phyloP scores from a whole-genome alignment of 768 basidiomycete genomes.

The Galerina marginata region DNA sequence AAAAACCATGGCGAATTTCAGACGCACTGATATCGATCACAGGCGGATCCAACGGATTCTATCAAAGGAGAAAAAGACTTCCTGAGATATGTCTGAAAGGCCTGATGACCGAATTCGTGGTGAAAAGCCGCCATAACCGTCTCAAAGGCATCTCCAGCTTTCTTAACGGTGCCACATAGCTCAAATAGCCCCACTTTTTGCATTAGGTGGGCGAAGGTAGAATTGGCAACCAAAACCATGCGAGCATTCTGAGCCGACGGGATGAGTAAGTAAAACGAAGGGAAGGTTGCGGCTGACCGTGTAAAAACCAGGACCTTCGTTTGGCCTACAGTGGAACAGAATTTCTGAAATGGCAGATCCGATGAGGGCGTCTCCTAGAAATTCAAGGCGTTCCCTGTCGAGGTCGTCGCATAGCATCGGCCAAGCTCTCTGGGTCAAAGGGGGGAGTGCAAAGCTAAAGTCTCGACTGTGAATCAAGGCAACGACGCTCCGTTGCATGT shows the following conservation, averaged over 20 bases:
- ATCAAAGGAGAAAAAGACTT: slow-evolving; percentile 45
- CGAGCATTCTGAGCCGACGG: slow-evolving; percentile 21
- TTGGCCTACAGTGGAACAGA: slow-evolving; percentile 39
- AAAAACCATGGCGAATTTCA: background rate
- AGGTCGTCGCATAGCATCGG: slow-evolving; percentile 23
- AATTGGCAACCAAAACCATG: slow-evolving; percentile 34
- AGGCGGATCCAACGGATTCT: slow-evolving; percentile 32
- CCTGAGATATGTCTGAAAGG: slow-evolving; percentile 43
- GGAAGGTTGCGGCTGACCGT: slow-evolving; percentile 32
- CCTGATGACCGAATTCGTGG: slow-evolving; percentile 41
- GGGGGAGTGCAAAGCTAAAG: slow-evolving; percentile 37
- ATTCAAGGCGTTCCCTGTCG: slow-evolving; percentile 50
- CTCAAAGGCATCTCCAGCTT: slow-evolving; percentile 52
- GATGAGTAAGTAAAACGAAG: background rate
- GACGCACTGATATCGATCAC: slow-evolving; percentile 18
- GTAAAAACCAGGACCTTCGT: slow-evolving; percentile 38
- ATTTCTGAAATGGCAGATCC: slow-evolving; percentile 45
- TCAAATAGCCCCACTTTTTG: slow-evolving; percentile 34
- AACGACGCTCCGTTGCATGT: slow-evolving; percentile 25
- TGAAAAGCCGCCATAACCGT: slow-evolving; percentile 50
- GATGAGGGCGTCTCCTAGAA: slow-evolving; percentile 53
- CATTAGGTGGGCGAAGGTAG: slow-evolving; percentile 44
- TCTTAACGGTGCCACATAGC: slow-evolving; percentile 33
- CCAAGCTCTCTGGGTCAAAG: slow-evolving; percentile 35
- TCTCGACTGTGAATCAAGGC: slow-evolving; percentile 20